Base-by-base conservation (phyloP, 169 alveolate genomes). In the Theileria orientalis region DNA sequence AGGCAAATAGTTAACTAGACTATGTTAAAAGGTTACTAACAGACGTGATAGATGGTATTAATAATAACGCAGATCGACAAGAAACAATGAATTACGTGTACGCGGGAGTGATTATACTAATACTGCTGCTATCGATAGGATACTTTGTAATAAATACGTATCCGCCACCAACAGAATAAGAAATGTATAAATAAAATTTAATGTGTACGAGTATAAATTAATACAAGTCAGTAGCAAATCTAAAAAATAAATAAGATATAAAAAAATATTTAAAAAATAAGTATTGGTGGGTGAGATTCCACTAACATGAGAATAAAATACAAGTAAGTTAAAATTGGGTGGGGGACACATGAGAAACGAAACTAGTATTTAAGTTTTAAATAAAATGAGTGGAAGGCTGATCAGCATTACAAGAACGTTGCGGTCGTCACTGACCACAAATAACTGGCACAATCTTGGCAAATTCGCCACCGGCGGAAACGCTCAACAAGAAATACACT, bases 401-500 rank as follows among this genome's bases (percentile, higher is more conserved):
- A 21, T 49, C 19, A 29, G 25, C 25, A 21, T 49, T 16, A 21
- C 60, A 21, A 49, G 25, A 49, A 33, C 60, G 19, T 49, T 49
- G 25, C 60, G 60, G 35, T 49, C 60, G 25, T 49, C 60, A 21
- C n/a, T 49, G 60, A 33, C 35, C 25, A 29, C 60, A 5, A 49
- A 9, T 1, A 64, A 8, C 57, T 78, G 86, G 86, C 83, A 51
- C 29, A 54, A 54, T 14, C 68, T 78, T 14, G 80, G 83, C 13
- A 46, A 30, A 11, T 78, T 54, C 60, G 86, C 76, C 2, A 40
- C 83, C 25, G 79, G 74, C 9, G 79, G 83, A 5, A 69, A 62
- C 32, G 71, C 72, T 37, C 40, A 67, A 19, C 83, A 78, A 66
- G 86, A 78, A 37, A 52, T 63, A 16, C 74, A 68, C 69, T 78